These are phyloP conservation scores for Zygosaccharomyces pseudobailii DNA, from an alignment of 1,139 yeast species.

Conservation along the genomic window DNA sequence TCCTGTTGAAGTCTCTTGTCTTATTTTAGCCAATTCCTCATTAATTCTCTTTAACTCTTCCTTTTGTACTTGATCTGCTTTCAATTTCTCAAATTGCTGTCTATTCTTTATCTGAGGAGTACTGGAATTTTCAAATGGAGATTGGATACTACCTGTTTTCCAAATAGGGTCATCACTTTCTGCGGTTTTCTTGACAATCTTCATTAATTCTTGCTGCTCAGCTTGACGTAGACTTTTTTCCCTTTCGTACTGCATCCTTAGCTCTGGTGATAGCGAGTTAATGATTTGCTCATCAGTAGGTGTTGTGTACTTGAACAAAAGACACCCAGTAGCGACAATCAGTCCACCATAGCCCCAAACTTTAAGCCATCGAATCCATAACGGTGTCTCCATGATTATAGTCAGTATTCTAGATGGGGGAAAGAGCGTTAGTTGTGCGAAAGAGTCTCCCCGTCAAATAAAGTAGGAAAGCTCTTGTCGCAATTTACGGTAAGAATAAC, in stretches of 20 bases:
- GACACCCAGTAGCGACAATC: constrained; percentile 62
- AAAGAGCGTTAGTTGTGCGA: no score
- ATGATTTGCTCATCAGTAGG: constrained; percentile 82
- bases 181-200: constrained; percentile 57
- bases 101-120: constrained; percentile 35
- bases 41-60: constrained; percentile 45
- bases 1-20: constrained; percentile 35
- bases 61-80: constrained; percentile 44
- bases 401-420: no score
- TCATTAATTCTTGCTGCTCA: constrained; percentile 64
- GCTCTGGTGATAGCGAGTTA: constrained; percentile 73
- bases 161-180: constrained; percentile 70
- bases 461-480: not conserved
- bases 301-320: constrained; percentile 63
- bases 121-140: constrained; percentile 54
- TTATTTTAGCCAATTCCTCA: constrained; percentile 38
- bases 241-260: constrained; percentile 68
- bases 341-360: constrained; percentile 57
- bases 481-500: not conserved
- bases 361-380: constrained; percentile 56
- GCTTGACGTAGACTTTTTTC: constrained; percentile 57
- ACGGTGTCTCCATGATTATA: constrained; percentile 38
- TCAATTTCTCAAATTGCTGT: constrained; percentile 46
- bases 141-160: constrained; percentile 66
- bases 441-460: no score